Base-by-base conservation (phyloP, 768 basidiomycete species). In the Podaxis carcinomalis region DNA sequence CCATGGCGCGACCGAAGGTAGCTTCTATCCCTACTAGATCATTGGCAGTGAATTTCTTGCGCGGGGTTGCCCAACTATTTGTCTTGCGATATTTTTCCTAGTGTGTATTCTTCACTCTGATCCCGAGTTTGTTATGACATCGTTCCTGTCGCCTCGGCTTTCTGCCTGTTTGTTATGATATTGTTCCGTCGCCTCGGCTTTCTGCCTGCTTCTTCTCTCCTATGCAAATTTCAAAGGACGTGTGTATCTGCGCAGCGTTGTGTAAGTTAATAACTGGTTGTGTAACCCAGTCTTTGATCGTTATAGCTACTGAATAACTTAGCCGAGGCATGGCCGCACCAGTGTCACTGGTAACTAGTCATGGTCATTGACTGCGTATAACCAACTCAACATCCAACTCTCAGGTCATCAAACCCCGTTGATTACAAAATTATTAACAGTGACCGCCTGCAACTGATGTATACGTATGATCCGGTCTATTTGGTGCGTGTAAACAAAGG, bases 1-100 rank as follows among this genome's bases (percentile, higher is more conserved):
- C n/a, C 88, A 88, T 67, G 83, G 82, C 47, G 83, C 78, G 52
- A 85, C 79, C 51, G 88, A 90, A 50, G 85, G 76, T 13, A 80
- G 75, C 66, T 92, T 89, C 70, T 91, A 92, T 70, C 82, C 83
- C 64, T 90, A 90, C 70, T 88, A 87, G 71, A 77, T 85, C 82
- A 86, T 74, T 86, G 85, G 83, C 83, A 87, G 72, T 86, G 79
- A 71, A 56, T 49, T 42, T 28, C 14, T 13, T 19, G 35, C 36
- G 5, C 7, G 37, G 52, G 44, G n/a, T 21, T 27, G 13, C 27
- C 21, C 32, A 57, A 35, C 47, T 23, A 6, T 52, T 39, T 57
- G 32, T 13, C 9, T 28, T 51, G n/a, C 23, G 35, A 27, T 1
- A 40, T 13, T 40, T 40, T 23, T 42, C 42, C 28, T 51, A 28